Evolutionary conservation across 139 green algal species (phyloP), one percentile per base, ranked within the genome.

Genomic region (Chlamydomonas applanata): DNA sequence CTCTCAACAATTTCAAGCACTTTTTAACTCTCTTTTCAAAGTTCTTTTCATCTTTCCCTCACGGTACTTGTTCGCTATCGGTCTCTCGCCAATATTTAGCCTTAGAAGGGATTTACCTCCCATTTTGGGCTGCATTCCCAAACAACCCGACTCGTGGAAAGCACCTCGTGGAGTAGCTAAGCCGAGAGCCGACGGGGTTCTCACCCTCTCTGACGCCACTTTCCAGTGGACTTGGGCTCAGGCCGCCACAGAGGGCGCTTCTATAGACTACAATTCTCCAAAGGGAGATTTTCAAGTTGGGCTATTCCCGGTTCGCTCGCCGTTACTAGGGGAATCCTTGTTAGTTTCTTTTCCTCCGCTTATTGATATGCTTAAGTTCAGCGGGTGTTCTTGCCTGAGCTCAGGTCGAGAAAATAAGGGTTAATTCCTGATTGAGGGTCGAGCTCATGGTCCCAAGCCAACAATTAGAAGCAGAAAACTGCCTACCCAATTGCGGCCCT

Each of bases 21-120:
- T 97, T 93, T 94, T 94, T 94, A 89, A 95, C 92, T 97, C 90
- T 97, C 92, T 97, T 94, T 97, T 94, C 89, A 95, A 95, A 94
- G 90, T 94, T 89, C 90, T 97, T 97, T 97, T 95, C 92, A 95
- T 93, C 91, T 97, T 97, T 95, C 89, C 90, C 90, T 97, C 92
- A 86, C 92, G 90, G 90, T 97, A 97, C 92, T 97, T 97, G 90
- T 97, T 95, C 90, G 88, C 89, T 97, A 94, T 95, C 89, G 92
- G 90, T 94, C 89, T 96, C 90, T 89, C 85, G 91, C 86, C 89
- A 87, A 76, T 94, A 94, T 94, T 93, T 94, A 97, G 89, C 91
- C 87, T 94, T 94, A 93, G 91, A 96, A 89, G 91, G 91, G 88
- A 93, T 94, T 94, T 94, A 96, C 91, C 89, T 89, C 87, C 91